Evolutionary conservation across 1,139 yeast genomes (phyloP).

Genomic region (Debaryomycetaceae sp.): DNA sequence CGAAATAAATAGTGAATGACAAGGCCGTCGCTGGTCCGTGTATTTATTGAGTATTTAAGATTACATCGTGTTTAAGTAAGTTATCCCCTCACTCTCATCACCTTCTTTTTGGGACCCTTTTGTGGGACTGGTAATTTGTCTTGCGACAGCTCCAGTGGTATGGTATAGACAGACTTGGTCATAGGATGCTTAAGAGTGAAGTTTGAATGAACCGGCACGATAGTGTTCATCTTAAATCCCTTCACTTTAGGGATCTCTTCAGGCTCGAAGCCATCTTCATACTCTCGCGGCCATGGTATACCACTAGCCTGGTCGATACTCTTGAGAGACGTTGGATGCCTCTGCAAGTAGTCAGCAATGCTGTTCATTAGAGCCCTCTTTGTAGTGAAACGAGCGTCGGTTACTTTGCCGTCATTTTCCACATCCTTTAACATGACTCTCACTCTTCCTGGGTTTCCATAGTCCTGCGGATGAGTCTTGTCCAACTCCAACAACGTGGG

Average conservation of each 20-base stretch:
- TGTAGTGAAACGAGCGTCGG: slow-evolving; percentile 39
- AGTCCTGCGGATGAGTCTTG: slow-evolving; percentile 93
- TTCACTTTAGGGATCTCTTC: slow-evolving; percentile 70
- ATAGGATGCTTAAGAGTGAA: slow-evolving; percentile 82
- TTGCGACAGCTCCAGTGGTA: slow-evolving; percentile 41
- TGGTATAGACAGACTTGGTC: slow-evolving; percentile 68
- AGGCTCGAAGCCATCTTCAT: slow-evolving; percentile 49
- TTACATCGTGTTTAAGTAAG: not conserved
- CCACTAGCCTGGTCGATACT: slow-evolving; percentile 50
- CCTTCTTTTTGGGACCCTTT: slow-evolving; percentile 50
- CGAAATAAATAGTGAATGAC: slow-evolving; percentile 16
- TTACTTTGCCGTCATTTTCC: slow-evolving; percentile 38
- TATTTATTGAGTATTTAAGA: not conserved
- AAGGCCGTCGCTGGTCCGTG: not conserved
- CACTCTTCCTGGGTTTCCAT: slow-evolving; percentile 95
- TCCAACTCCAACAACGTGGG: slow-evolving; percentile 69
- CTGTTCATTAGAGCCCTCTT: slow-evolving; percentile 66
- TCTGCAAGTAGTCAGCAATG: slow-evolving; percentile 59
- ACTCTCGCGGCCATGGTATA: slow-evolving; percentile 63
- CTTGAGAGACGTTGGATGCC: slow-evolving; percentile 69
- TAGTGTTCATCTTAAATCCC: slow-evolving; percentile 80
- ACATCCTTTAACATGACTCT: slow-evolving; percentile 61
- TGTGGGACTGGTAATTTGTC: slow-evolving; percentile 34
- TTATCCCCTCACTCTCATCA: slow-evolving; percentile 46
- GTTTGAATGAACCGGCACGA: slow-evolving; percentile 81